These are phyloP conservation scores for Brettanomyces naardenensis DNA, from an alignment of 805 yeast species.

Conservation along the genomic window DNA sequence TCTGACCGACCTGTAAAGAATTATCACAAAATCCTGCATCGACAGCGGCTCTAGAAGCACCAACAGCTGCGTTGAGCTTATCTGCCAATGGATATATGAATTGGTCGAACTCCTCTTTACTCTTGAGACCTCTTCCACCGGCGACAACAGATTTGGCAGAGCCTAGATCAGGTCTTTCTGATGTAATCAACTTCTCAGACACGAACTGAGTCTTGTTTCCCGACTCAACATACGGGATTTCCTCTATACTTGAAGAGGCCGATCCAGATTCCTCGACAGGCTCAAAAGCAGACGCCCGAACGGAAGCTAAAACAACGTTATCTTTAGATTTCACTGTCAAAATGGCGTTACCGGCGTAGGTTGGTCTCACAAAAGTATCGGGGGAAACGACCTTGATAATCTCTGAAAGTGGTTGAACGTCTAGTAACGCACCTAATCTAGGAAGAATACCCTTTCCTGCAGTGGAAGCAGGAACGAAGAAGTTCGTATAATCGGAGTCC, in stretches of 20 bases:
- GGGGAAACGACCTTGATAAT: constrained; percentile 57
- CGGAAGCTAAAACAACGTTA: constrained; percentile 58
- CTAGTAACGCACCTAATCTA: constrained; percentile 75
- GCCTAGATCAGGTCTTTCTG: constrained; percentile 86
- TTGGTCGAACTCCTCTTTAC: constrained; percentile 77
- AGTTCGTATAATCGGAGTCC: constrained; percentile 40
- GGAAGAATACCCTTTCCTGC: constrained; percentile 85
- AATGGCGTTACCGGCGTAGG: constrained; percentile 92
- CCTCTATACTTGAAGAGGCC: constrained; percentile 36
- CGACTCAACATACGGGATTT: constrained; percentile 32
- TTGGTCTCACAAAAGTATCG: constrained; percentile 82
- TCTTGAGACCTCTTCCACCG: constrained; percentile 92
- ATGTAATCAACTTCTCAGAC: constrained; percentile 62
- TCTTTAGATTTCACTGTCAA: constrained; percentile 74
- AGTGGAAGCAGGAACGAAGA: constrained; percentile 76
- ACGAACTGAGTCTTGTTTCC: constrained; percentile 52
- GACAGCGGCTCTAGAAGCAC: constrained; percentile 98
- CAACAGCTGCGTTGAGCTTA: constrained; percentile 82
- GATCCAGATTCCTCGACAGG: constrained; percentile 24
- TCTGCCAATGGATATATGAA: constrained; percentile 78
- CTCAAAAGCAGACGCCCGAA: constrained; percentile 78
- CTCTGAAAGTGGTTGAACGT: constrained; percentile 84
- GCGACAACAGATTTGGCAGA: constrained; percentile 77
- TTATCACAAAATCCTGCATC: constrained; percentile 94
- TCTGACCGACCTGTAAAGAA: constrained; percentile 95